These are phyloP conservation scores for Phytopythium mirpurense DNA, from an alignment of 352 stramenopile species.

Conservation along the genomic window DNA sequence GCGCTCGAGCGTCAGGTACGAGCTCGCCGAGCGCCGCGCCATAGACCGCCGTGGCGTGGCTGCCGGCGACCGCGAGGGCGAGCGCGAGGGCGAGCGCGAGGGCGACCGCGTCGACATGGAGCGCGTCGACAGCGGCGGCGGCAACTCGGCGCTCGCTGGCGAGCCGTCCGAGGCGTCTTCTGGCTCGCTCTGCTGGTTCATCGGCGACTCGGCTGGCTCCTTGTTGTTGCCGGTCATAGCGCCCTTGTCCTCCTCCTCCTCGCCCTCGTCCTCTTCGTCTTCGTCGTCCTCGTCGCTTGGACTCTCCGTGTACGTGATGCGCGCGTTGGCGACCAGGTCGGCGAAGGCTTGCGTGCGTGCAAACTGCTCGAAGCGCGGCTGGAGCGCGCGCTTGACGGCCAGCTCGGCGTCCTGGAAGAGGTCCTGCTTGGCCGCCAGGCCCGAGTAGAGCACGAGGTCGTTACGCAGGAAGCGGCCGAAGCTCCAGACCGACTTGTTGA, in stretches of 20 bases:
- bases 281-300: too few species aligned
- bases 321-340: constrained; percentile 47
- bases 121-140: constrained; percentile 7
- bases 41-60: constrained; percentile 12
- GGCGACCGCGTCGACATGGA: constrained; percentile 3
- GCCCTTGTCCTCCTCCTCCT: constrained; percentile 13
- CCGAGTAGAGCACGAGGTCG: constrained; percentile 73
- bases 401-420: constrained; percentile 74
- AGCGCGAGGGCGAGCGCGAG: constrained; percentile 1
- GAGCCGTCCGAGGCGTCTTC: neutral
- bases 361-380: constrained; percentile 70
- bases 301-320: constrained; percentile 44
- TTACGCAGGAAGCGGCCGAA: constrained; percentile 71
- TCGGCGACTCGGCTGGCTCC: neutral
- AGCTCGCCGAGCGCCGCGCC: constrained; percentile 23
- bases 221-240: neutral
- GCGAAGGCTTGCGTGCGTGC: constrained; percentile 44
- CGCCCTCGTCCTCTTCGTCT: constrained; percentile 14
- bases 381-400: constrained; percentile 60
- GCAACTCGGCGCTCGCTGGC: neutral
- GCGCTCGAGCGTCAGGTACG: constrained; percentile 66
- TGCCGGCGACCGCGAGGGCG: constrained; percentile 9
- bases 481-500: constrained; percentile 78
- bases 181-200: neutral
- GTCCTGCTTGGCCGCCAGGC: constrained; percentile 65